Conservation (phyloP, 2,329 filamentous ascomycete genomes). For the Periconia digitata region DNA sequence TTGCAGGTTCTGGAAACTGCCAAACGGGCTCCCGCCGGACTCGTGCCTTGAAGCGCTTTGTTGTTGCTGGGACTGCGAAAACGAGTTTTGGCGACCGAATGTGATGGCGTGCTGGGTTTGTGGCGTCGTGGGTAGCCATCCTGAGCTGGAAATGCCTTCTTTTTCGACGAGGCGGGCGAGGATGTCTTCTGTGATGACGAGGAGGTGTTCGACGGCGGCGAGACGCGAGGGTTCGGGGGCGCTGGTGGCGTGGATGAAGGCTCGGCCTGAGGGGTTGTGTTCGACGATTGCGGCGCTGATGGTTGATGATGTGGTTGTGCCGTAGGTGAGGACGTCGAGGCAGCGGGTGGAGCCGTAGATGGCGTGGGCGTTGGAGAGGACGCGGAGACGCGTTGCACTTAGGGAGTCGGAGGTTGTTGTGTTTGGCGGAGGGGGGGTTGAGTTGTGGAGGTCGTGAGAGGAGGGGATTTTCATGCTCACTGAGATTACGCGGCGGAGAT, state of each 20-base stretch:
- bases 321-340: constrained; percentile 41
- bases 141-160: constrained; percentile 37
- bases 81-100: too few relatives aligned
- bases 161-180: constrained; percentile 34
- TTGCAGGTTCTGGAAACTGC: constrained; percentile 9
- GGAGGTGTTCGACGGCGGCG: constrained; percentile 36
- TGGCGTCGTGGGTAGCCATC: constrained; percentile 37
- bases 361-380: constrained; percentile 34
- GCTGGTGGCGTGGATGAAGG: constrained; percentile 37
- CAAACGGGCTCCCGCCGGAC: constrained; percentile 14
- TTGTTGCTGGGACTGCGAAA: not conserved
- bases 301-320: constrained; percentile 34
- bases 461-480: constrained; percentile 27
- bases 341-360: constrained; percentile 39
- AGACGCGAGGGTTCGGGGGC: constrained; percentile 35
- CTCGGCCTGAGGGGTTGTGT: constrained; percentile 37
- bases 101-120: constrained; percentile 34
- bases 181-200: constrained; percentile 40
- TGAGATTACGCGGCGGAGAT: constrained; percentile 21
- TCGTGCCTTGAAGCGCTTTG: not conserved
- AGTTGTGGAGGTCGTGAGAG: constrained; percentile 13
- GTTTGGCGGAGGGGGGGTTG: not conserved
- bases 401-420: not conserved
- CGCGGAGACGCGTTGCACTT: not conserved
- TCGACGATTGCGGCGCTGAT: constrained; percentile 41